Conservation (phyloP, 768 basidiomycete species). For the Tephrocybe sp. region DNA sequence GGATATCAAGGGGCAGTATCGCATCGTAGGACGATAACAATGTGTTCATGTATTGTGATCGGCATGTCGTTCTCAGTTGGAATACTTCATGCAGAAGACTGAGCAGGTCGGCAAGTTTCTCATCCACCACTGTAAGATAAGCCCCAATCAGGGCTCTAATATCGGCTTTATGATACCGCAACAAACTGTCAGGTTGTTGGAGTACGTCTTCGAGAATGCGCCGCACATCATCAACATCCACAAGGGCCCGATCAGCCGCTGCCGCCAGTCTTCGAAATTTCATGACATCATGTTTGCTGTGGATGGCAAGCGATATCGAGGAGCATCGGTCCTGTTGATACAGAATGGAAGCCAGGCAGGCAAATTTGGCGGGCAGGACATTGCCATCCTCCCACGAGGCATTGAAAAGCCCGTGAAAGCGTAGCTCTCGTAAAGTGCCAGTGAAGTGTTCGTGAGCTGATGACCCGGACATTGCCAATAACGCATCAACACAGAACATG, state of each 20-base stretch:
- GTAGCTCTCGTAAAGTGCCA: background rate
- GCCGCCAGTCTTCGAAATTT: background rate
- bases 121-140: background rate
- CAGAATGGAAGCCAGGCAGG: background rate
- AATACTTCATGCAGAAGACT: background rate
- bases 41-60: background rate
- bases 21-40: background rate
- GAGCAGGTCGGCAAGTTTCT: background rate
- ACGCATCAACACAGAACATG: background rate
- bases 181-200: background rate
- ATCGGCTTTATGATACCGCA: background rate
- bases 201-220: background rate
- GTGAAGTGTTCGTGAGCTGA: background rate
- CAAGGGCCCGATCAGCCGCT: background rate
- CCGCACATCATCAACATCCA: conserved; percentile 2
- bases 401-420: background rate
- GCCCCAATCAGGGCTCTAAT: background rate
- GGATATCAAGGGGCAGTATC: background rate
- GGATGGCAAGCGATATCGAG: background rate
- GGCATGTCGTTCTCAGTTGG: background rate
- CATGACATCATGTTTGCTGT: background rate
- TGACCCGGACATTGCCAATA: background rate
- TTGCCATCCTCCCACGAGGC: background rate
- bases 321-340: background rate
- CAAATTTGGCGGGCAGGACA: background rate